phyloP scores from a whole-genome alignment of 192 early-diverging fungal genomes.

The Chytriomyces sp. region DNA sequence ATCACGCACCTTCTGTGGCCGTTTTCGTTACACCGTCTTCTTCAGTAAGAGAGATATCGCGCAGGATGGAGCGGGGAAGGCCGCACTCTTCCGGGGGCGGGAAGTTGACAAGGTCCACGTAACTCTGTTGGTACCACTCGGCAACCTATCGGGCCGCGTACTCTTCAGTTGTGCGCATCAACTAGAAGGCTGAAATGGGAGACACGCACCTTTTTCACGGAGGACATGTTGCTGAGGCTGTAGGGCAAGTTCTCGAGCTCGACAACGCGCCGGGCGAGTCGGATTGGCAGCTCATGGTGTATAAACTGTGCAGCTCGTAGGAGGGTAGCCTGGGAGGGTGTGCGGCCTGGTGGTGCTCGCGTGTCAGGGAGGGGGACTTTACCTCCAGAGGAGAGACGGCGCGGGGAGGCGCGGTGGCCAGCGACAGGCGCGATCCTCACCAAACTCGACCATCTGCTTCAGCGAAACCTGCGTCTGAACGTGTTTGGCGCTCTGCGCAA shows the following conservation, averaged over 20 bases:
- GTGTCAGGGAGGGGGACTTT: not conserved
- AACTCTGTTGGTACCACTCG: constrained; percentile 93
- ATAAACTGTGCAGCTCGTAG: constrained; percentile 57
- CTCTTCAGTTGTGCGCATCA: too few species aligned
- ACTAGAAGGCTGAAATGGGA: too few species aligned
- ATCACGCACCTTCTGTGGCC: constrained; percentile 12
- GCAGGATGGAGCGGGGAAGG: constrained; percentile 30
- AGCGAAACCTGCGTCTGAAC: constrained; percentile 93
- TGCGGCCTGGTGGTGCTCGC: constrained; percentile 36
- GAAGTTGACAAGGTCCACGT: constrained; percentile 70
- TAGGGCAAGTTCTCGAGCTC: constrained; percentile 91
- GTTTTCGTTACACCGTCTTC: constrained; percentile 16
- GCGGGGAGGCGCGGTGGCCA: too few species aligned
- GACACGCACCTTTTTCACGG: constrained; percentile 84
- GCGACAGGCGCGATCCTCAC: too few species aligned
- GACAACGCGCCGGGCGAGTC: constrained; percentile 90
- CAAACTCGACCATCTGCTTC: constrained; percentile 95
- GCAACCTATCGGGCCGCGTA: too few species aligned
- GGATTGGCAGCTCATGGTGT: constrained; percentile 81
- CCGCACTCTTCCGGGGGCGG: constrained; percentile 52
- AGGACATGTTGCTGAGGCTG: constrained; percentile 85
- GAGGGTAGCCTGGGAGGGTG: constrained; percentile 42
- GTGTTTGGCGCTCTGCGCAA: constrained; percentile 49
- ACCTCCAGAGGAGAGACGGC: too few species aligned
- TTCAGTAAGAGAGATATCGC: constrained; percentile 5